Conservation (phyloP, 495 filamentous ascomycete genomes). For the Talaromyces nanjingensis region DNA sequence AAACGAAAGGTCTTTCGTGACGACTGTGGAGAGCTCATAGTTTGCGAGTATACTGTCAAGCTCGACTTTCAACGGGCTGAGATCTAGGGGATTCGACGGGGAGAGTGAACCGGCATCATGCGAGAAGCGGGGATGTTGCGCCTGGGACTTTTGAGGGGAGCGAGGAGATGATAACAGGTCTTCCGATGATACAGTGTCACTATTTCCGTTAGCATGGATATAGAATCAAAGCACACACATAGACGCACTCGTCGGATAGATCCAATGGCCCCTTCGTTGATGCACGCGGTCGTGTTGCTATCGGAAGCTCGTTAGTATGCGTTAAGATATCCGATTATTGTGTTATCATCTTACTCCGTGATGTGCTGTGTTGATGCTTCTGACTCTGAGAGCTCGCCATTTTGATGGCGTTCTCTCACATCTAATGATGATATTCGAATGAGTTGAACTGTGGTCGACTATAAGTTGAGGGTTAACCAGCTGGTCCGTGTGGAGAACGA, state of each 20-base stretch:
- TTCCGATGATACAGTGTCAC: slow-evolving; percentile 21
- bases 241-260: slow-evolving; percentile 38
- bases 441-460: background rate
- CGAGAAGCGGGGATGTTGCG: slow-evolving; percentile 7
- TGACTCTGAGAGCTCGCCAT: slow-evolving; percentile 3
- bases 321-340: background rate
- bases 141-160: slow-evolving; percentile 12
- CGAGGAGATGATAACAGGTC: slow-evolving; percentile 8
- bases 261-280: slow-evolving; percentile 48
- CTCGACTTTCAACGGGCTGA: slow-evolving; percentile 9
- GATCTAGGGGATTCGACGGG: slow-evolving; percentile 5
- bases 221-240: background rate
- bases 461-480: too few relatives aligned
- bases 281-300: slow-evolving; percentile 43
- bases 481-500: background rate
- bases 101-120: slow-evolving; percentile 9
- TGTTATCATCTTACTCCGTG: slow-evolving; percentile 24
- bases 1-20: slow-evolving; percentile 68
- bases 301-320: background rate
- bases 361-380: slow-evolving; percentile 29
- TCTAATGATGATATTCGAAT: background rate
- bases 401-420: background rate
- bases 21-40: slow-evolving; percentile 27
- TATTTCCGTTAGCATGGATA: slow-evolving; percentile 16
- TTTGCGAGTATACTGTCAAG: slow-evolving; percentile 18